Conservation (phyloP, 768 basidiomycete genomes). For the Tricholoma saponaceum region DNA sequence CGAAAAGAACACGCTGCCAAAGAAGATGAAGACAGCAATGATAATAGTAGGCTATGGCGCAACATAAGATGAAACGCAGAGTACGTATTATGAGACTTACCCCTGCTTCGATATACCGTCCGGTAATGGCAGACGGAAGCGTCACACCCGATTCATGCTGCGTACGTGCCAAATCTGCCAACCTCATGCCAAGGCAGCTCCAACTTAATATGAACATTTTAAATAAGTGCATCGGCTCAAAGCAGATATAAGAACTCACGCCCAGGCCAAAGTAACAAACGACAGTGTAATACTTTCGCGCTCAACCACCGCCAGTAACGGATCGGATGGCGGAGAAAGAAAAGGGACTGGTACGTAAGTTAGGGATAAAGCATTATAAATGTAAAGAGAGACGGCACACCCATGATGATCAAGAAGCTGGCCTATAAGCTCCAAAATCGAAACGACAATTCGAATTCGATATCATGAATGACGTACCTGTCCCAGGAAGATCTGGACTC, state of each 20-base stretch:
- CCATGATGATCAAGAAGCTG: slow-evolving; percentile 60
- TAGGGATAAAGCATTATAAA: not conserved
- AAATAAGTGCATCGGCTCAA: not conserved
- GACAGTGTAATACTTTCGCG: slow-evolving; percentile 54
- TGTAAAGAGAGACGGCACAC: slow-evolving; percentile 24
- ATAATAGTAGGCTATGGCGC: slow-evolving; percentile 50
- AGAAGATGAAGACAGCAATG: slow-evolving; percentile 56
- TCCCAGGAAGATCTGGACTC: slow-evolving; percentile 46
- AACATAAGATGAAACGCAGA: not conserved
- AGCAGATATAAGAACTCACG: slow-evolving; percentile 36
- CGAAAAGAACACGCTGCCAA: slow-evolving; percentile 53
- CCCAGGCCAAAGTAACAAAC: slow-evolving; percentile 52
- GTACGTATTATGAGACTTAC: slow-evolving; percentile 19
- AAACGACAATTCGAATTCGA: not conserved
- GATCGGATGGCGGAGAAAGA: slow-evolving; percentile 63
- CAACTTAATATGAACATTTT: slow-evolving; percentile 38
- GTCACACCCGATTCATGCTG: slow-evolving; percentile 36
- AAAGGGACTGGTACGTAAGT: not conserved
- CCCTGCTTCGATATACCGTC: slow-evolving; percentile 52
- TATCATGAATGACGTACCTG: slow-evolving; percentile 36
- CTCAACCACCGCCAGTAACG: slow-evolving; percentile 65
- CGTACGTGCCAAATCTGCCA: slow-evolving; percentile 54
- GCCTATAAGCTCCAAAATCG: slow-evolving; percentile 35
- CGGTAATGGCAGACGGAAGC: slow-evolving; percentile 37
- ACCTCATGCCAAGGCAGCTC: slow-evolving; percentile 59